phyloP scores from a whole-genome alignment of 2,329 filamentous ascomycete genomes.

The Coleophoma cylindrospora region DNA sequence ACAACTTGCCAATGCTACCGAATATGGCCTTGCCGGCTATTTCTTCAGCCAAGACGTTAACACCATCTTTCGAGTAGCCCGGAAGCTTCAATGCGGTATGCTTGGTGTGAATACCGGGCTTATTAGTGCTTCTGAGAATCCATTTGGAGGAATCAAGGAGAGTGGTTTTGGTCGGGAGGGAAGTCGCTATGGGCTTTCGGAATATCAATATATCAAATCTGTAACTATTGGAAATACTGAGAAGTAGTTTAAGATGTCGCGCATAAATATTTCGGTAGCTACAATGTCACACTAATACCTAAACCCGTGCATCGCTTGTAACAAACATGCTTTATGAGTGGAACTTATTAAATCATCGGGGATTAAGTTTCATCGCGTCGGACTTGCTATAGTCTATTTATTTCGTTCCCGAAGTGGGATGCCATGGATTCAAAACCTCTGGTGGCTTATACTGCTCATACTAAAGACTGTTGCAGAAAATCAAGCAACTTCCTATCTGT shows the following conservation, averaged over 20 bases:
- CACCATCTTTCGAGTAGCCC: constrained; percentile 53
- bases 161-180: constrained; percentile 45
- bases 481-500: constrained; percentile 1
- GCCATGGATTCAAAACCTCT: no score
- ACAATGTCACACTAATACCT: no score
- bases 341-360: no score
- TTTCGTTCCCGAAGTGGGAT: no score
- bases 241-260: no score
- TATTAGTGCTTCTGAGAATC: constrained; percentile 44
- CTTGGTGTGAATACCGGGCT: constrained; percentile 72
- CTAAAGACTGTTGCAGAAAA: not conserved
- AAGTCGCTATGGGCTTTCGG: constrained; percentile 43
- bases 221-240: constrained; percentile 23
- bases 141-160: constrained; percentile 48
- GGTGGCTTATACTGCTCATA: no score
- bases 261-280: no score
- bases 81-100: constrained; percentile 76
- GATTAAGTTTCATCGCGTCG: no score
- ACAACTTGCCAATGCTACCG: no score
- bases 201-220: constrained; percentile 44
- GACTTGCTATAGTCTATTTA: no score
- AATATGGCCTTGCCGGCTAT: constrained; percentile 86
- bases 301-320: no score
- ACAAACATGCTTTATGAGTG: no score
- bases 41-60: constrained; percentile 70